A percentile compares a stretch with the other conserved stretches of the same genome.
Conservation (phyloP, 2,329 filamentous ascomycete genomes). For the Beauveria sp. region DNA sequence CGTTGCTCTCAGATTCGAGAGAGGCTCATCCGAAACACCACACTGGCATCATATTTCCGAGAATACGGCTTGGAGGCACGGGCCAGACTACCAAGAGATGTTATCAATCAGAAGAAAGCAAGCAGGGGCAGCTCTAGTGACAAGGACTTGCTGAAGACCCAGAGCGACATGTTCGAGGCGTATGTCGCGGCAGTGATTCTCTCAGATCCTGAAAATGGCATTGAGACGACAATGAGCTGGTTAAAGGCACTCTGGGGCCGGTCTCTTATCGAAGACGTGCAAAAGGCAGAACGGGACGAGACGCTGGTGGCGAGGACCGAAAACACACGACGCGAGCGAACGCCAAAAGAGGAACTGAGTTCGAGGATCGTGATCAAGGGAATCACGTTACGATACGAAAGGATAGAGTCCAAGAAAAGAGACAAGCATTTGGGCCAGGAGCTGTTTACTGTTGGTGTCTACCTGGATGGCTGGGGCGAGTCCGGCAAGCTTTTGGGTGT, state of each 20-base stretch:
- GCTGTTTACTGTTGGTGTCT: conserved; percentile 56
- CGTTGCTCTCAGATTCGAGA: conserved; percentile 71
- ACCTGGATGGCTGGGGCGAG: conserved; percentile 63
- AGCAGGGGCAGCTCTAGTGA: conserved; percentile 26
- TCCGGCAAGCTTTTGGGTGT: conserved; percentile 52
- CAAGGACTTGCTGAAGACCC: conserved; percentile 61
- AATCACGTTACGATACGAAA: conserved; percentile 54
- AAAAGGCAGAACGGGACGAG: conserved; percentile 24
- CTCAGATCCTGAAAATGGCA: conserved; percentile 56
- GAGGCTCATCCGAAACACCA: conserved; percentile 71
- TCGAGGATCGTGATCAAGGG: conserved; percentile 45
- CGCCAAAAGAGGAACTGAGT: conserved; percentile 25
- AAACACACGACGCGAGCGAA: background rate
- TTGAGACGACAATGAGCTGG: conserved; percentile 58
- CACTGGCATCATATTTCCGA: conserved; percentile 60
- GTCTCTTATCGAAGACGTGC: conserved; percentile 50
- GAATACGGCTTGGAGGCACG: conserved; percentile 64
- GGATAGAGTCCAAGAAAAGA: conserved; percentile 43
- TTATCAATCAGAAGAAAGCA: conserved; percentile 20
- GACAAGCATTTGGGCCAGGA: conserved; percentile 47
- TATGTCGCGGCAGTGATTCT: conserved; percentile 76
- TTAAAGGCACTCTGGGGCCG: conserved; percentile 67
- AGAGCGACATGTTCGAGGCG: conserved; percentile 85
- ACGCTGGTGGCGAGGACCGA: conserved; percentile 12
- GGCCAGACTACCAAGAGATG: conserved; percentile 47